Conservation (phyloP, 352 stramenopile species). For the Salisapilia sapeloensis region DNA sequence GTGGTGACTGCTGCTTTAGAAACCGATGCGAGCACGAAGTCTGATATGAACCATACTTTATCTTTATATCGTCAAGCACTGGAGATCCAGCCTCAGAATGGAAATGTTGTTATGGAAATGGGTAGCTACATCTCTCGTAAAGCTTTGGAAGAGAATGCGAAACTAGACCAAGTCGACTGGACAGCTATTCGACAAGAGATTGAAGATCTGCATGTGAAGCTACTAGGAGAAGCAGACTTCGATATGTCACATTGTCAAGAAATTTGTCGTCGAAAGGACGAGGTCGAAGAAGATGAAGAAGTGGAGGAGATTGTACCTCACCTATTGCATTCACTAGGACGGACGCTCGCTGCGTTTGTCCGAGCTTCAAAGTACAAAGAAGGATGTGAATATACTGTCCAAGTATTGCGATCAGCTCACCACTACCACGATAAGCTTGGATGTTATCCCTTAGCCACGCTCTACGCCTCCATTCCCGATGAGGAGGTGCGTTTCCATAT, state of each 20-base stretch:
- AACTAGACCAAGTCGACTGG: conserved; percentile 11
- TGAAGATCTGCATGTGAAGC: conserved; percentile 16
- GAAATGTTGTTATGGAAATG: conserved; percentile 55
- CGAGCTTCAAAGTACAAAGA: no score
- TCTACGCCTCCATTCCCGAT: conserved; percentile 45
- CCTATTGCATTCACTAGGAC: conserved; percentile 43
- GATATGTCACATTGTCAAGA: conserved; percentile 37
- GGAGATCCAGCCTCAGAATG: conserved; percentile 27
- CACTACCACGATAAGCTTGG: conserved; percentile 75
- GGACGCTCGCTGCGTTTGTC: conserved; percentile 28
- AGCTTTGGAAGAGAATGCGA: conserved; percentile 4
- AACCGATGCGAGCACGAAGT: conserved; percentile 7
- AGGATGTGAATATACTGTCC: no score
- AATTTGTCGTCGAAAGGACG: conserved; percentile 51
- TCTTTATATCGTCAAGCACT: conserved; percentile 36
- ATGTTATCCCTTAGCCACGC: conserved; percentile 47
- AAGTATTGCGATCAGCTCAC: conserved; percentile 47
- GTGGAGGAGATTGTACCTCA: conserved; percentile 46
- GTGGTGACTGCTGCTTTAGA: conserved; percentile 33
- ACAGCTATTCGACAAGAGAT: conserved; percentile 22
- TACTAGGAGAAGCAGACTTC: conserved; percentile 21
- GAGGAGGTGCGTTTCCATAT: conserved; percentile 16
- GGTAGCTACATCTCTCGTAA: conserved; percentile 42
- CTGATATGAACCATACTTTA: conserved; percentile 25
- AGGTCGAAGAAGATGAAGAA: conserved; percentile 33